Base-by-base conservation (phyloP, 805 yeast genomes). In the Candida multigemmis region DNA sequence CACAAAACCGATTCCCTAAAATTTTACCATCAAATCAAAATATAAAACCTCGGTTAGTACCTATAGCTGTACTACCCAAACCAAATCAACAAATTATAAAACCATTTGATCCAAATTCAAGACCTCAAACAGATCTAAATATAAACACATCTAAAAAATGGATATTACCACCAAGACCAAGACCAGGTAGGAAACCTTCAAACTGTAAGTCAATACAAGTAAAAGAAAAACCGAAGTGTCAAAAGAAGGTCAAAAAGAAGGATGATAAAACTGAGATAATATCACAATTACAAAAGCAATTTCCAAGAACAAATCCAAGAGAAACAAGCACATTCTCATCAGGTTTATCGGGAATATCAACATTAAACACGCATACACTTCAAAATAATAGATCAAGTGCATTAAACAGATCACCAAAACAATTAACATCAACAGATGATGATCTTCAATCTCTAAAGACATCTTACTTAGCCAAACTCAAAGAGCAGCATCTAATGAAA, bases 141-240 rank as follows among this genome's bases (percentile, higher is more conserved):
- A 52, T 58, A 26, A 60, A 60, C 34, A 56, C 63, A 6, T 50
- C 54, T 29, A 54, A 53, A 22, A 42, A 50, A 31, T 61, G 67
- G 77, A 76, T 44, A 3, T 48, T 72, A 22, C 78, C 78, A 5
- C 77, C 78, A 6, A 50, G 78, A 30, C 78, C 77, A 4, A 69
- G 71, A 39, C 78, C 78, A 0, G 67, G 67, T 8, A 37, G 68
- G 17, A 60, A 56, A 29, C 64, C 66, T 3, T 44, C 40, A 5
- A 7, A 17, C 10, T 10, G 19, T 17, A 10, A 7, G 10, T 7
- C 19, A 17, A 17, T 7, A 17, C 19, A 10, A 17, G 10, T 7
- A 17, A 17, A 10, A 17, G 12, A 21, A n/a, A 21, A 11, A 21
- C 8, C 13, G 12, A 12, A 10, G 13, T 8, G 12, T 11, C 23